Conservation (phyloP, 2,329 filamentous ascomycete species). For the Chrysoporthe puriensis region DNA sequence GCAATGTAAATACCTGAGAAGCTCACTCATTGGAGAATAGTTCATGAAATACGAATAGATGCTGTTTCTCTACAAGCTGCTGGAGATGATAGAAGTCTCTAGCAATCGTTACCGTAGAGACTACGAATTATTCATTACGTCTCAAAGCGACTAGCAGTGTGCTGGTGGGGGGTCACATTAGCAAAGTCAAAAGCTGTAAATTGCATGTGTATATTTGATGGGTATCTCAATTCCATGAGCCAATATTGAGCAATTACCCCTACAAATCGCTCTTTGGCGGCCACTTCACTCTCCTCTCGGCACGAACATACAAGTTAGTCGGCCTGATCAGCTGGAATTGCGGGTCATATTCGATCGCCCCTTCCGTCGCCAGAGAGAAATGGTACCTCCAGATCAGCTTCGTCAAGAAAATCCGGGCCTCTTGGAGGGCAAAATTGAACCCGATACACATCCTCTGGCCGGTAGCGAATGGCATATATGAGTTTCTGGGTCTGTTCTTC, state of each 20-base stretch:
- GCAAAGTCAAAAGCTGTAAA: no score
- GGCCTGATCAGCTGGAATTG: slow-evolving; percentile 62
- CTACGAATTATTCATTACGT: no score
- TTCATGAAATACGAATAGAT: no score
- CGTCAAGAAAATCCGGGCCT: slow-evolving; percentile 62
- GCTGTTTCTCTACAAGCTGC: no score
- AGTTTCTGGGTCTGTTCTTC: slow-evolving; percentile 53
- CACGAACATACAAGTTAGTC: slow-evolving; percentile 56
- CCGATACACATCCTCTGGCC: slow-evolving; percentile 64
- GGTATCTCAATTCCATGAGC: neutral
- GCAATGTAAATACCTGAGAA: no score
- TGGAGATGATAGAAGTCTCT: no score
- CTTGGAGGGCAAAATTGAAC: slow-evolving; percentile 66
- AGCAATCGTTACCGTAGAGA: no score
- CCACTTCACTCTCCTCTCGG: slow-evolving; percentile 53
- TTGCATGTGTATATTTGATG: no score
- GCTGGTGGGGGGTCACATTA: no score
- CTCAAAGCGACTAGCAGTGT: no score
- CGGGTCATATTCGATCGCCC: slow-evolving; percentile 60
- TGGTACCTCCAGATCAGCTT: slow-evolving; percentile 64
- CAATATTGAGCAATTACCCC: neutral
- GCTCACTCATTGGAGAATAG: no score
- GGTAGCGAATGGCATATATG: slow-evolving; percentile 62
- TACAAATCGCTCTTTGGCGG: slow-evolving; percentile 37
- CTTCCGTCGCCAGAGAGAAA: slow-evolving; percentile 55